Conservation (phyloP, 2,329 filamentous ascomycete genomes). For the Trichoderma cornu-damae region DNA sequence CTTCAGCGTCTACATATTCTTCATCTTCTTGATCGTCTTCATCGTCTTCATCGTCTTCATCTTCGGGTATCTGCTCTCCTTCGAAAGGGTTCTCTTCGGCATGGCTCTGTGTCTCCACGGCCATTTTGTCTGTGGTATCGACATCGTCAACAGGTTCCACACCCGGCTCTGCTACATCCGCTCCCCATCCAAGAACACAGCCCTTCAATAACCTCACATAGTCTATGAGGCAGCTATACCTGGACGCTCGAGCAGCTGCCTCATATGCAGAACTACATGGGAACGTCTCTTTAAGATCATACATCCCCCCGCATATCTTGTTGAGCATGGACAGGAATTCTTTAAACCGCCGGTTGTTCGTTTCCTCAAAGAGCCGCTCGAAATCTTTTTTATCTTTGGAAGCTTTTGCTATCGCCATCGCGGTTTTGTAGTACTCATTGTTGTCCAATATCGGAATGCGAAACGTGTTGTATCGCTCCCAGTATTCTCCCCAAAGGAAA, state of each 20-base stretch:
- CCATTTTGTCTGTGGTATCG: background rate
- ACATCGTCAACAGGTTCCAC: background rate
- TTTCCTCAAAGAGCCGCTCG: background rate
- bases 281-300: background rate
- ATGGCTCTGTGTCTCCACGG: background rate
- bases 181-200: background rate
- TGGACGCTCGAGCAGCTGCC: background rate
- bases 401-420: background rate
- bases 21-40: too few relatives aligned
- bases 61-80: too few relatives aligned
- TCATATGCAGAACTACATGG: background rate
- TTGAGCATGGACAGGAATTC: background rate
- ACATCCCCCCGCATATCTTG: background rate
- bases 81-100: background rate
- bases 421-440: background rate
- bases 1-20: too few relatives aligned
- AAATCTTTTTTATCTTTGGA: background rate
- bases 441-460: background rate
- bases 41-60: too few relatives aligned
- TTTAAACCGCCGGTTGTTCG: background rate
- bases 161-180: background rate
- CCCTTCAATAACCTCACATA: background rate
- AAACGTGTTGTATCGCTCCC: background rate
- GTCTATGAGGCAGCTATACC: background rate
- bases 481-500: background rate